A percentile compares a stretch with the other conserved stretches of the same genome.
phyloP scores from a whole-genome alignment of 73 alveolate genomes.

The Paraurostyla sp. region DNA sequence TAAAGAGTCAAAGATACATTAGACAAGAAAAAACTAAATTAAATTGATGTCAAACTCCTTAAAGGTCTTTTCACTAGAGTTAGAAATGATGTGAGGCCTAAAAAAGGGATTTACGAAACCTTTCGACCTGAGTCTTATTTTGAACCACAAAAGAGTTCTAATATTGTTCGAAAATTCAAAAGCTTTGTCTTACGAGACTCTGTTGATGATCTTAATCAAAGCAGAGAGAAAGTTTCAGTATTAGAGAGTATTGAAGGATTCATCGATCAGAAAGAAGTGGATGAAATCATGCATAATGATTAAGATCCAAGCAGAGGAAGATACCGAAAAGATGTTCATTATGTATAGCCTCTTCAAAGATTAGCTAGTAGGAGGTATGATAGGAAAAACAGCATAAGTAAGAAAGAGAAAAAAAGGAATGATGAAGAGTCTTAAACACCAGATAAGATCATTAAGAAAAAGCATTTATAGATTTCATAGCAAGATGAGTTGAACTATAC shows the following conservation, averaged over 20 bases:
- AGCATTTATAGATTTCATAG: neutral
- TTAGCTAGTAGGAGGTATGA: neutral
- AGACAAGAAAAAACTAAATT: neutral
- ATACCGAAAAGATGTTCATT: too few species aligned
- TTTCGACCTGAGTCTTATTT: constrained; percentile 12
- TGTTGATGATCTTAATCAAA: neutral
- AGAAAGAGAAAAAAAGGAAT: neutral
- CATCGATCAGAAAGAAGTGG: neutral
- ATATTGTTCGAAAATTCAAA: constrained; percentile 28
- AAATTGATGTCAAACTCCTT: neutral
- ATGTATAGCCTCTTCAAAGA: too few species aligned
- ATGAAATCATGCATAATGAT: neutral
- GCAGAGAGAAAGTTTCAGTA: constrained; percentile 13
- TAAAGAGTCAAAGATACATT: constrained; percentile 7
- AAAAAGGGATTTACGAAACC: constrained; percentile 19
- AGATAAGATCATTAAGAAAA: neutral
- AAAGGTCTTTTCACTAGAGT: constrained; percentile 5
- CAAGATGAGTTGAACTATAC: constrained; percentile 42
- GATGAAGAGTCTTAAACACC: neutral
- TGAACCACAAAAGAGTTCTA: neutral
- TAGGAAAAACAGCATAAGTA: neutral
- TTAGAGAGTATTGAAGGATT: constrained; percentile 25
- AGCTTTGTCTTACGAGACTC: constrained; percentile 39
- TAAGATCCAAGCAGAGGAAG: neutral
- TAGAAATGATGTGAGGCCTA: neutral